phyloP scores from a whole-genome alignment of 495 filamentous ascomycete genomes.

The Tuber microsphaerosporum region DNA sequence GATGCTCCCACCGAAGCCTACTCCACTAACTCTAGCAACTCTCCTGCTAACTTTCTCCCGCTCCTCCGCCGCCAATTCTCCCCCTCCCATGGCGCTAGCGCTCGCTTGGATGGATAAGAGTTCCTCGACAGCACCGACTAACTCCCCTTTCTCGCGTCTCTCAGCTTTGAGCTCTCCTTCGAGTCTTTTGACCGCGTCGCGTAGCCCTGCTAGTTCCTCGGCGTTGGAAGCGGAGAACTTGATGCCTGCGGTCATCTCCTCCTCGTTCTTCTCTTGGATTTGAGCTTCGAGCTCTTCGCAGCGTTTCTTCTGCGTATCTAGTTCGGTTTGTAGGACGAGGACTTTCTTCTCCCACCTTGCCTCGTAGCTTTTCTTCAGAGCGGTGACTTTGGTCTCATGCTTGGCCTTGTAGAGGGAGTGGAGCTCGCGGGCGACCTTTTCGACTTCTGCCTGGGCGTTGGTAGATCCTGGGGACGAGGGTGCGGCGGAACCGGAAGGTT shows the following conservation, averaged over 20 bases:
- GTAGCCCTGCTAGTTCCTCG: conserved; percentile 62
- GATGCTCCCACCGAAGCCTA: conserved; percentile 26
- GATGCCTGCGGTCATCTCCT: conserved; percentile 48
- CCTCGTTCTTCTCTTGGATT: conserved; percentile 50
- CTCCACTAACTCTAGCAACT: conserved; percentile 27
- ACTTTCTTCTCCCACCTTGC: conserved; percentile 79
- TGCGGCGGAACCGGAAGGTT: conserved; percentile 15
- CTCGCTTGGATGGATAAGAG: conserved; percentile 57
- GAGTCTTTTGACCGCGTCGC: conserved; percentile 59
- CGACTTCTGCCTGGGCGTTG: conserved; percentile 72
- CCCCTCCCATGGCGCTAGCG: conserved; percentile 12
- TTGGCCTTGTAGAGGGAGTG: conserved; percentile 93
- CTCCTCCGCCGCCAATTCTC: conserved; percentile 20
- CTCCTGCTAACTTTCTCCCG: conserved; percentile 34
- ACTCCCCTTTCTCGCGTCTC: conserved; percentile 82
- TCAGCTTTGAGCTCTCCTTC: conserved; percentile 66
- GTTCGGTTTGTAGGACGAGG: conserved; percentile 61
- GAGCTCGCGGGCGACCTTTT: conserved; percentile 79
- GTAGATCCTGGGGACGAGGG: conserved; percentile 2
- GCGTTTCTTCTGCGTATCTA: conserved; percentile 61
- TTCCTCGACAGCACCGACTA: conserved; percentile 88
- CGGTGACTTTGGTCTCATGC: conserved; percentile 88
- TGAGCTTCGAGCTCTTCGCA: conserved; percentile 64
- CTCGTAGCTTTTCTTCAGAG: conserved; percentile 92
- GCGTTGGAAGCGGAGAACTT: conserved; percentile 11